A percentile compares a stretch with the other conserved stretches of the same genome.
These are phyloP conservation scores for Solanum stenotomum DNA, from an alignment of 257 asterid species.

Conservation along the genomic window DNA sequence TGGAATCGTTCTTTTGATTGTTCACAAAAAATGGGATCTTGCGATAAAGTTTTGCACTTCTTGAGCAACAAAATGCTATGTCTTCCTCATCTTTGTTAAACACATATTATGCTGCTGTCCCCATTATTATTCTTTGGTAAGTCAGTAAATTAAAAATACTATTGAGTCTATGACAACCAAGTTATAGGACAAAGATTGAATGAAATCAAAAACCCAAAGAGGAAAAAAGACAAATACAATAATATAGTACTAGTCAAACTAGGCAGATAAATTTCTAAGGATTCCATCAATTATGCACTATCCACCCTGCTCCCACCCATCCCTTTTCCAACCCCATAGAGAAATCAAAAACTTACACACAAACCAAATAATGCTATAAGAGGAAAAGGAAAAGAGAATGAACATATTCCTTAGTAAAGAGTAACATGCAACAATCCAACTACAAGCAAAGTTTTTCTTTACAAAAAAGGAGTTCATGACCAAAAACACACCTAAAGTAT, in stretches of 20 bases:
- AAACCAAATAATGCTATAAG: not conserved
- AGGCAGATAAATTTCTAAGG: not conserved
- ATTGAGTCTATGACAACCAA: not conserved
- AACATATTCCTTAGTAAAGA: not conserved
- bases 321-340: not conserved
- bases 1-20: not conserved
- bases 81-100: not conserved
- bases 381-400: not conserved
- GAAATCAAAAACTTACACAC: not conserved
- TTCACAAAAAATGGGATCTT: not conserved
- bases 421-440: not conserved
- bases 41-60: not conserved
- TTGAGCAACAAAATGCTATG: not conserved
- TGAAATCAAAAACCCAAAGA: not conserved
- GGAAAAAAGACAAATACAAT: not conserved
- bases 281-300: not conserved
- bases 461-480: not conserved
- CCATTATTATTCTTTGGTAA: not conserved
- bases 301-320: not conserved
- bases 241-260: not conserved
- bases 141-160: not conserved
- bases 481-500: not conserved
- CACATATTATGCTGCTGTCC: not conserved
- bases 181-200: not conserved
- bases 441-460: not conserved